A percentile compares a stretch with the other conserved stretches of the same genome.
phyloP scores from a whole-genome alignment of 768 basidiomycete genomes.

The Lactarius psammicola region DNA sequence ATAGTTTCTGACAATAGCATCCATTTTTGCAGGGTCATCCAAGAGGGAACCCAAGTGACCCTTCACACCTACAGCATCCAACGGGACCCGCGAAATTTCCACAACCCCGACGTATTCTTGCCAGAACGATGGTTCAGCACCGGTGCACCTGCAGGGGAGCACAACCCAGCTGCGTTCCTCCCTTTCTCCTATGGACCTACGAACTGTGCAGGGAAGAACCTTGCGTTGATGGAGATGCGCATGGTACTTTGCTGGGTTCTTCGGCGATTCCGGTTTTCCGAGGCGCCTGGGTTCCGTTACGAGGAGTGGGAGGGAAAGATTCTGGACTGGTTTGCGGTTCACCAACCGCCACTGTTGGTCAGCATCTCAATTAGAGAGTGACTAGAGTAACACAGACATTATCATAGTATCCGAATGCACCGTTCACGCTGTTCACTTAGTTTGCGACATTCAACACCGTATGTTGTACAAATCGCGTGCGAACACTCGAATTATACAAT shows the following conservation, averaged over 20 bases:
- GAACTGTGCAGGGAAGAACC: conserved; percentile 29
- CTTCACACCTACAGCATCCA: conserved; percentile 11
- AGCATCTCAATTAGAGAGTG: neutral
- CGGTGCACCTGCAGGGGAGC: neutral
- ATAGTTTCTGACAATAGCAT: neutral
- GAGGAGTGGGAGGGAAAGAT: conserved; percentile 1
- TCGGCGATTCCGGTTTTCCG: conserved; percentile 22
- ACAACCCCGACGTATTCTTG: neutral
- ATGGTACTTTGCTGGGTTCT: neutral
- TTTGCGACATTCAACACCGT: too few relatives aligned
- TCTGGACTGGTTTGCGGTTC: conserved; percentile 4
- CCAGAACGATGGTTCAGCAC: conserved; percentile 12
- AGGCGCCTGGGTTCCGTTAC: neutral
- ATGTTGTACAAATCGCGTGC: too few relatives aligned
- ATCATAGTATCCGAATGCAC: neutral
- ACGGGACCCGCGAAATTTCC: conserved; percentile 12
- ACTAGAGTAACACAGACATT: neutral
- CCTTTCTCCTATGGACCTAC: conserved; percentile 30
- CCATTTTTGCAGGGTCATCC: neutral
- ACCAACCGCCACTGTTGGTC: neutral
- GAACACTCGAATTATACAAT: too few relatives aligned
- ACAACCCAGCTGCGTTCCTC: conserved; percentile 24
- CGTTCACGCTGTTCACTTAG: neutral
- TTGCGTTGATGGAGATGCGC: conserved; percentile 27
- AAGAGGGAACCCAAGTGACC: conserved; percentile 6